phyloP scores from a whole-genome alignment of 345 rosid species.

The Ricinus communis region DNA sequence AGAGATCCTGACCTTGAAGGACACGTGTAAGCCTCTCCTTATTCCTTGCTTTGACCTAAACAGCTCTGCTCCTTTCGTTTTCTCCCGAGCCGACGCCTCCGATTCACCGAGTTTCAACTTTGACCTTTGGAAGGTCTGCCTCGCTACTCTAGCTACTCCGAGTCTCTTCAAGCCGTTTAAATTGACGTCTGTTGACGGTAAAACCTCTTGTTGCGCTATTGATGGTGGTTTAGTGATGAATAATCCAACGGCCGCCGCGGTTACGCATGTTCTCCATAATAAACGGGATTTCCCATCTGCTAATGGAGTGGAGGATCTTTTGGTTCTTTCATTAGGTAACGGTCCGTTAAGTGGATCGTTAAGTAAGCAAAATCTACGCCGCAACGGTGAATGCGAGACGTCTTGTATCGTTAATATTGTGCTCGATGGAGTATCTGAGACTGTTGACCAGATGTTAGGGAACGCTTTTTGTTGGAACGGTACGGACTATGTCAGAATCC shows the following conservation, averaged over 20 bases:
- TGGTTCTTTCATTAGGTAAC: constrained; percentile 82
- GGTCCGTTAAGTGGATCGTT: constrained; percentile 44
- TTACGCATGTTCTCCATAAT: constrained; percentile 95
- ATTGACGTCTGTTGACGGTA: constrained; percentile 71
- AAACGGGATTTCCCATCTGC: constrained; percentile 85
- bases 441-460: constrained; percentile 90
- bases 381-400: constrained; percentile 66
- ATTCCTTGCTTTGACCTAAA: constrained; percentile 95
- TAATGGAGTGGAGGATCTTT: constrained; percentile 81
- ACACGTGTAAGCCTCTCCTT: constrained; percentile 91
- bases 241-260: constrained; percentile 92
- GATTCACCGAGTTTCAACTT: constrained; percentile 90
- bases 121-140: constrained; percentile 87
- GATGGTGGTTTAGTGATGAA: constrained; percentile 98
- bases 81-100: constrained; percentile 93
- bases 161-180: constrained; percentile 75
- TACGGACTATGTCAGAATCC: constrained; percentile 89
- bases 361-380: constrained; percentile 30
- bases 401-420: constrained; percentile 70
- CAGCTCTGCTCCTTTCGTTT: constrained; percentile 92
- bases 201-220: constrained; percentile 71
- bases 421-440: constrained; percentile 90
- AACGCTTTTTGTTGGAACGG: constrained; percentile 97
- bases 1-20: constrained; percentile 62
- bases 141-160: constrained; percentile 89